Conservation (phyloP, 1,139 yeast genomes). For the Eremothecium coryli region DNA sequence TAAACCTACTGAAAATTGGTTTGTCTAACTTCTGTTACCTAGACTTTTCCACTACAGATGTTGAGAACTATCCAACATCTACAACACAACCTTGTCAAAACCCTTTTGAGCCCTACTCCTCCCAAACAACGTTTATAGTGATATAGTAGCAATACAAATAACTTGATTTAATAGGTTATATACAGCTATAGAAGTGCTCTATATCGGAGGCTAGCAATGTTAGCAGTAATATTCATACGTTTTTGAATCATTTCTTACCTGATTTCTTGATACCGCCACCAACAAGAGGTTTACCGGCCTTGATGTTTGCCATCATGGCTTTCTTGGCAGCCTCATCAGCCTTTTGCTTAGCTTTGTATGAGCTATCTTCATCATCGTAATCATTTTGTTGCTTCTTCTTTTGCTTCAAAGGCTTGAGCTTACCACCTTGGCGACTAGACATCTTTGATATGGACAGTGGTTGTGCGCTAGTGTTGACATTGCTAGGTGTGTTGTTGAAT, state of each 20-base stretch:
- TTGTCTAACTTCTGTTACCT: too few relatives aligned
- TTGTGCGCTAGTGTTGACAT: background rate
- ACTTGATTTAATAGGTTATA: too few relatives aligned
- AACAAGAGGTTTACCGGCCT: conserved; percentile 81
- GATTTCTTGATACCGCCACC: conserved; percentile 96
- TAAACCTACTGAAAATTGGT: background rate
- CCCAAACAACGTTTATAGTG: too few relatives aligned
- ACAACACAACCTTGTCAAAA: too few relatives aligned
- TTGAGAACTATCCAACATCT: too few relatives aligned
- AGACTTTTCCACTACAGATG: too few relatives aligned
- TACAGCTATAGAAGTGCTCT: too few relatives aligned
- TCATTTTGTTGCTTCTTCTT: conserved; percentile 58
- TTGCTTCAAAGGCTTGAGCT: conserved; percentile 41
- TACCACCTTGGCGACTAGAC: conserved; percentile 74
- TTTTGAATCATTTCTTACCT: conserved; percentile 54
- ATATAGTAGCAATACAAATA: too few relatives aligned
- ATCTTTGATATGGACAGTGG: conserved; percentile 25
- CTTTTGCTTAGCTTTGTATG: conserved; percentile 88
- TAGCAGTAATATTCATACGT: too few relatives aligned
- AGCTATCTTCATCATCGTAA: conserved; percentile 84
- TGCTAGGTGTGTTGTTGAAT: too few relatives aligned
- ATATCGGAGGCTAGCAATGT: too few relatives aligned
- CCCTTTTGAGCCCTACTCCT: too few relatives aligned
- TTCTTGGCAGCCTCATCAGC: conserved; percentile 91
- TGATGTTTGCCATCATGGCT: conserved; percentile 79